Conservation (phyloP, 2,329 filamentous ascomycete genomes). For the Pseudogymnoascus verrucosus region DNA sequence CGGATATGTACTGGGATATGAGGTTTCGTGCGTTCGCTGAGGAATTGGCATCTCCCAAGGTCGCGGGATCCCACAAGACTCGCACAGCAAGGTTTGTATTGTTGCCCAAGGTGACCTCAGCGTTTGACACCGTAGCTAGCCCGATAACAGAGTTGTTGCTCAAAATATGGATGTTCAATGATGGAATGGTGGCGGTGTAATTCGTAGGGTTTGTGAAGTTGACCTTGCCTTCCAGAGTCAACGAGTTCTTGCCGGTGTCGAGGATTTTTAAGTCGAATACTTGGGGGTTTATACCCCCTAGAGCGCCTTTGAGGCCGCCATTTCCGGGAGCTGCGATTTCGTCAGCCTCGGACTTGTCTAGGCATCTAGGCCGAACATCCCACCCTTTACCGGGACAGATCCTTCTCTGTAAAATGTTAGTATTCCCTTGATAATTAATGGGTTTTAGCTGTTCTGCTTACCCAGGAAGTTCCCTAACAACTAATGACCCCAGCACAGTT, state of each 20-base stretch:
- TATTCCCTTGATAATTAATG: neutral
- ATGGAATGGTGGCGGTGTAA: constrained; percentile 78
- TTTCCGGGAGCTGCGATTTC: constrained; percentile 48
- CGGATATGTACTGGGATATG: constrained; percentile 80
- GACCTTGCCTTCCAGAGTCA: constrained; percentile 62
- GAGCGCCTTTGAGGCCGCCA: constrained; percentile 29
- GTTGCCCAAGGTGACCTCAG: constrained; percentile 57
- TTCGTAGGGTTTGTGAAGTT: constrained; percentile 87
- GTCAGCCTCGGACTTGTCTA: constrained; percentile 26
- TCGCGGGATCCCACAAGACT: constrained; percentile 66
- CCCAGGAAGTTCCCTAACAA: constrained; percentile 75
- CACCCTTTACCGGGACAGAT: constrained; percentile 86
- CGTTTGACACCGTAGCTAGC: constrained; percentile 58
- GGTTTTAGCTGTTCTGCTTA: constrained; percentile 11
- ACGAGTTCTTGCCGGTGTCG: constrained; percentile 61
- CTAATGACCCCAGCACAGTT: constrained; percentile 73
- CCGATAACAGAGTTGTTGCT: constrained; percentile 69
- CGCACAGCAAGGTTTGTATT: constrained; percentile 63
- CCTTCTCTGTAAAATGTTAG: constrained; percentile 43
- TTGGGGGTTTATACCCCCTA: constrained; percentile 47
- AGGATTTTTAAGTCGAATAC: constrained; percentile 65
- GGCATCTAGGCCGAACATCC: constrained; percentile 38
- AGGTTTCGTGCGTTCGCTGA: constrained; percentile 59
- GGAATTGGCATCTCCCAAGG: constrained; percentile 52
- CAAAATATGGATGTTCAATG: constrained; percentile 65